Conservation (phyloP, 1,284 basidiomycete species). For the Ustilago esculenta region DNA sequence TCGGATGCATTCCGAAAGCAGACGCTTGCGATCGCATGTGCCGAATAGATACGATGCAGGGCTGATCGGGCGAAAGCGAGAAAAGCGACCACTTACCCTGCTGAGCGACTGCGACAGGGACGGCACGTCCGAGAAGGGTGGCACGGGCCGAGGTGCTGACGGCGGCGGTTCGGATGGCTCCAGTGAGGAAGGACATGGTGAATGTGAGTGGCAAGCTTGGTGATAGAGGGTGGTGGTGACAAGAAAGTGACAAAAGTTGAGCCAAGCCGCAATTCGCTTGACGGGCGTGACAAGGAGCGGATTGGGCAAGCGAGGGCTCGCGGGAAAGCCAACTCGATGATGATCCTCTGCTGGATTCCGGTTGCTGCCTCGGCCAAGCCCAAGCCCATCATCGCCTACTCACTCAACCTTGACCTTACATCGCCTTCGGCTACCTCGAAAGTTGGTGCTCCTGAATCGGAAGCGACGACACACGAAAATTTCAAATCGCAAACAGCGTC, state of each 20-base stretch:
- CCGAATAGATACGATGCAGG: not conserved
- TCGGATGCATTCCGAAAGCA: not conserved
- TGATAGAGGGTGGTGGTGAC: conserved; percentile 10
- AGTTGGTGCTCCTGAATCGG: conserved; percentile 1
- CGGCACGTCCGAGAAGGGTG: conserved; percentile 39
- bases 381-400: too few relatives aligned
- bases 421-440: conserved; percentile 26
- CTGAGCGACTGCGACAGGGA: conserved; percentile 44
- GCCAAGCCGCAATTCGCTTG: conserved; percentile 4
- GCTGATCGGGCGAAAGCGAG: conserved; percentile 6
- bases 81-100: conserved; percentile 33
- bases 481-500: conserved; percentile 6
- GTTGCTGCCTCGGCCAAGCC: conserved; percentile 1
- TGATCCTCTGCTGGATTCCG: conserved; percentile 5
- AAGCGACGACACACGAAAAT: conserved; percentile 32
- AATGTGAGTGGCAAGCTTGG: not conserved
- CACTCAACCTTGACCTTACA: not conserved
- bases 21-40: not conserved
- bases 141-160: conserved; percentile 55
- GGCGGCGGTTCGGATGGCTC: conserved; percentile 59
- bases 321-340: not conserved
- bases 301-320: conserved; percentile 4
- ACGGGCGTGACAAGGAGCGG: conserved; percentile 13
- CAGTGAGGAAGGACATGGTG: conserved; percentile 59
- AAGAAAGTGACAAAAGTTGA: too few relatives aligned